Evolutionary conservation across 306 rosid genomes (phyloP).

Genomic region (Carpinus viminea): DNA sequence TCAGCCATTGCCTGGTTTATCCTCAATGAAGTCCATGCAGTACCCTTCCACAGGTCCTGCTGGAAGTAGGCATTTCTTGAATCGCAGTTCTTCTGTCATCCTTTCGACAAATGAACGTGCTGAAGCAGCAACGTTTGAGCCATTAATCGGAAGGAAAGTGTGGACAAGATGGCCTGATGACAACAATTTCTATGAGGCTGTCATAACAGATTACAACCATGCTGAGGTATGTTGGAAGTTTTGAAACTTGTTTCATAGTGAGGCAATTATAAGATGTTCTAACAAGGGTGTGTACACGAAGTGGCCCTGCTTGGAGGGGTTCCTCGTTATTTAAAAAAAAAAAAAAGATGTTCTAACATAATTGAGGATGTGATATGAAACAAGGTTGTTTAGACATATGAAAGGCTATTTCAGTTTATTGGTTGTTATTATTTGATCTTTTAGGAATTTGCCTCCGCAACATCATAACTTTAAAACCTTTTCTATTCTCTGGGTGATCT

Average conservation of each 20-base stretch:
- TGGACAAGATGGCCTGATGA: slow-evolving; percentile 98
- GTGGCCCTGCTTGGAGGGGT: too few relatives aligned
- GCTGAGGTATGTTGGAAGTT: slow-evolving; percentile 54
- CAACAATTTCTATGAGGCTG: slow-evolving; percentile 92
- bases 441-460: background rate
- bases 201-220: slow-evolving; percentile 71
- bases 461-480: slow-evolving; percentile 1
- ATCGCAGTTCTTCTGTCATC: slow-evolving; percentile 57
- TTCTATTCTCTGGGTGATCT: background rate
- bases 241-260: background rate
- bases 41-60: slow-evolving; percentile 54
- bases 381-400: background rate
- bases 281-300: background rate
- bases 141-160: slow-evolving; percentile 82
- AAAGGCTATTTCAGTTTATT: background rate
- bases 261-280: background rate
- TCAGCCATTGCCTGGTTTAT: slow-evolving; percentile 58
- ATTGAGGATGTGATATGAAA: background rate
- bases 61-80: slow-evolving; percentile 53
- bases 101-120: slow-evolving; percentile 49
- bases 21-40: slow-evolving; percentile 56
- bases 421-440: slow-evolving; percentile 3
- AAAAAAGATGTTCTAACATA: too few relatives aligned
- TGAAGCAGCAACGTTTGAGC: slow-evolving; percentile 52
- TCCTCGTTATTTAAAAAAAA: too few relatives aligned